Base-by-base conservation (phyloP, 208 protist genomes). In the Trypanosoma mega region DNA sequence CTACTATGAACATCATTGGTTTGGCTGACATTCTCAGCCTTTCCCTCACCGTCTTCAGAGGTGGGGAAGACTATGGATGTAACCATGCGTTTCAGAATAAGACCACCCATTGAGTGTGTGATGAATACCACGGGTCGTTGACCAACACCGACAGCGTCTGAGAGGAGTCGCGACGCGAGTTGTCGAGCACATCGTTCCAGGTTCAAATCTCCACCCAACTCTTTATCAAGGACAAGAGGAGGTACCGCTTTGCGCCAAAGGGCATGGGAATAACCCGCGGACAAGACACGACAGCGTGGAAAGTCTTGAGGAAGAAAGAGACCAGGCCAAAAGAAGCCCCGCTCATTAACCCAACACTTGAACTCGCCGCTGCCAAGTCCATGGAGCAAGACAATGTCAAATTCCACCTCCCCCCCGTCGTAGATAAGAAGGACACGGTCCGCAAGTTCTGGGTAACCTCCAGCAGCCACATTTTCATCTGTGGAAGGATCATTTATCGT, bases 301-400 rank as follows among this genome's bases (percentile, higher is more conserved):
- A 86, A 90, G 41, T 90, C 82, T 33, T 90, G 82, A 8, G 82
- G 78, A 27, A 90, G 31, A 54, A 83, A 90, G 0, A 63, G 60
- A 5, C 78, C 82, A 7, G 82, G 82, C 82, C 82, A 90, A 0
- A 90, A 23, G 18, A 90, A 36, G 2, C 74, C 76, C 33, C 78
- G 68, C 7, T 46, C 47, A 30, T 80, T 85, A 1, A 63, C 78
- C 82, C 82, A 90, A 65, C 78, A 85, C 9, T 70, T 74, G 47
- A 90, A 83, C 54, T 85, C 78, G 41, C 76, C 72, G 53, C 82
- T 90, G 0, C 82, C 82, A 51, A 90, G 79, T 6, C 82, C 82
- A 48, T 90, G 82, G n/a, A 87, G 18, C 12, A 87, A 63, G 1
- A 87, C 76, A 43, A 87, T 67, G 50, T 87, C 80, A 48, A 87